Conservation (phyloP, 805 yeast species). For the Jamesozyma gamospora region DNA sequence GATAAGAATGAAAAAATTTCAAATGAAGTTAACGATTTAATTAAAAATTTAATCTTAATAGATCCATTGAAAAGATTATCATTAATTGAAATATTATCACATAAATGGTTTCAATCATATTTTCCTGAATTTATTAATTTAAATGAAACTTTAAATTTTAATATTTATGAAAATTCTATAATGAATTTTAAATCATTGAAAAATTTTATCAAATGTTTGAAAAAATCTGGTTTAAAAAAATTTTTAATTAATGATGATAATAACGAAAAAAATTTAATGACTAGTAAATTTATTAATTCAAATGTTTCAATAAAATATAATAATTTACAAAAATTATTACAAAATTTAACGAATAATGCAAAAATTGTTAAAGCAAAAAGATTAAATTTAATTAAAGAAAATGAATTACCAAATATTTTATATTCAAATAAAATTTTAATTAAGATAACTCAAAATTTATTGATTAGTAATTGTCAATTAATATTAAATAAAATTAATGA, state of each 20-base stretch:
- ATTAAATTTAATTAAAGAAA: not conserved
- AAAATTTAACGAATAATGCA: not conserved
- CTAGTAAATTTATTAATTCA: not conserved
- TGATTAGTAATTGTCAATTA: conserved; percentile 36
- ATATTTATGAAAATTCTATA: conserved; percentile 1
- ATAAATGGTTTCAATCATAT: conserved; percentile 74
- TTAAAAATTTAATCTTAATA: conserved; percentile 56
- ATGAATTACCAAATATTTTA: not conserved
- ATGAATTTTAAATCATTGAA: conserved; percentile 39
- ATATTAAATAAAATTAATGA: conserved; percentile 36
- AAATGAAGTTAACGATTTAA: conserved; percentile 58
- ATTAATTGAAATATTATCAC: conserved; percentile 62
- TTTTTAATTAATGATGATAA: not conserved
- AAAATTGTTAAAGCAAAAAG: not conserved
- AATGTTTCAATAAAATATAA: not conserved
- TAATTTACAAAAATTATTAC: not conserved
- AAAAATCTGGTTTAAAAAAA: conserved; percentile 43
- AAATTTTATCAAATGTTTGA: conserved; percentile 55
- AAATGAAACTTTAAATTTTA: conserved; percentile 19
- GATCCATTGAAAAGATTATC: conserved; percentile 74
- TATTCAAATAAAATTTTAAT: conserved; percentile 22
- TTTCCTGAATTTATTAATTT: conserved; percentile 58
- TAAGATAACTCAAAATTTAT: conserved; percentile 29
- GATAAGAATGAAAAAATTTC: conserved; percentile 43
- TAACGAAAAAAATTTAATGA: not conserved